Evolutionary conservation across 2,329 filamentous ascomycete species (phyloP).

Genomic region (Aureobasidium sp.): DNA sequence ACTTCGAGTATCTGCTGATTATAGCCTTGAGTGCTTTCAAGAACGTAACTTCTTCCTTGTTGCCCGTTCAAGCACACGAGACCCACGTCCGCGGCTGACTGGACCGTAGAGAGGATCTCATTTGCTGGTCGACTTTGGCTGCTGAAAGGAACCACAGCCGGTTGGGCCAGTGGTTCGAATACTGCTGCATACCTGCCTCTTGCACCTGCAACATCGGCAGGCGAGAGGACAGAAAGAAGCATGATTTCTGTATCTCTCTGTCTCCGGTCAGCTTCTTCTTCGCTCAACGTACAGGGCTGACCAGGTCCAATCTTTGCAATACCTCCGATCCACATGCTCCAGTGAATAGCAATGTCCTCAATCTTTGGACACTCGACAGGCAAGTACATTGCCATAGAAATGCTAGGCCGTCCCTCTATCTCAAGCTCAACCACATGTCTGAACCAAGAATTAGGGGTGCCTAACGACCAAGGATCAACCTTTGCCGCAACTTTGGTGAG

Average conservation of each 20-base stretch:
- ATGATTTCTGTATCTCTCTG: conserved; percentile 1
- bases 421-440: background rate
- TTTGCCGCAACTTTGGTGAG: conserved; percentile 17
- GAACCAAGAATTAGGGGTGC: background rate
- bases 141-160: background rate
- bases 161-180: background rate
- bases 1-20: conserved; percentile 1
- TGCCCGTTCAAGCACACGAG: conserved; percentile 16
- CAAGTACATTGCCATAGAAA: conserved; percentile 17
- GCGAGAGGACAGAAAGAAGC: background rate
- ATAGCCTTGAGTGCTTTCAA: conserved; percentile 11
- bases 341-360: conserved; percentile 18
- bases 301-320: background rate
- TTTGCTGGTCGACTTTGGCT: background rate
- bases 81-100: conserved; percentile 11
- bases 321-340: conserved; percentile 17
- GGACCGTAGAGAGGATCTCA: background rate
- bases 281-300: background rate
- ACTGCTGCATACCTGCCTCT: conserved; percentile 5
- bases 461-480: conserved; percentile 2
- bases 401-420: background rate
- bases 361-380: conserved; percentile 12
- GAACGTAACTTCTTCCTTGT: conserved; percentile 16
- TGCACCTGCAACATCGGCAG: background rate
- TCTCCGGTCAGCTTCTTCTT: background rate